Evolutionary conservation across 1,284 basidiomycete species (phyloP).

Genomic region (Rhodotorula sp.): DNA sequence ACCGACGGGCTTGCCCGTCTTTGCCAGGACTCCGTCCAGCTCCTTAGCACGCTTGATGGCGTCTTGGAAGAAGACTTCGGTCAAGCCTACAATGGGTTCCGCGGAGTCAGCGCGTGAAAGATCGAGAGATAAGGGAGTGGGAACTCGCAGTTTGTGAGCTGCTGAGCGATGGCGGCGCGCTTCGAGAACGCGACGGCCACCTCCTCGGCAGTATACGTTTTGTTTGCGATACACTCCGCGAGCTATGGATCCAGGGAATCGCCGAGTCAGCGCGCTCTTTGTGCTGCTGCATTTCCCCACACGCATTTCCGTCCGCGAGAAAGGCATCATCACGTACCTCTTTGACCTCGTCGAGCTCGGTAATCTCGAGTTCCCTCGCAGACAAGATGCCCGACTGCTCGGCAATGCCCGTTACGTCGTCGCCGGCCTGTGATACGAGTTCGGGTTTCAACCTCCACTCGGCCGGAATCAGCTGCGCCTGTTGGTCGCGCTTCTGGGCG

Average conservation of each 20-base stretch:
- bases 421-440: not conserved
- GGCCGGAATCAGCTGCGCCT: slow-evolving; percentile 5
- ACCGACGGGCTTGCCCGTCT: slow-evolving; percentile 51
- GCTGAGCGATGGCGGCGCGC: slow-evolving; percentile 48
- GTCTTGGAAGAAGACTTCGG: slow-evolving; percentile 48
- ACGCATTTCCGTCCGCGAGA: not conserved
- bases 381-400: slow-evolving; percentile 3
- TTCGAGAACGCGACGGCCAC: slow-evolving; percentile 47
- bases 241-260: slow-evolving; percentile 35
- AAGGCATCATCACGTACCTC: slow-evolving; percentile 2
- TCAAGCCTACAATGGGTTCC: not conserved
- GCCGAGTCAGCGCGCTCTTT: not conserved
- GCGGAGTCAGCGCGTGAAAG: slow-evolving; percentile 34
- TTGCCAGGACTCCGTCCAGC: slow-evolving; percentile 59
- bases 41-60: slow-evolving; percentile 60
- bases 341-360: slow-evolving; percentile 29
- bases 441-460: not conserved
- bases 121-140: not conserved
- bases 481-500: not conserved
- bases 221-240: slow-evolving; percentile 43
- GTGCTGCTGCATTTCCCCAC: not conserved
- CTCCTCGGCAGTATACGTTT: slow-evolving; percentile 44
- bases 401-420: slow-evolving; percentile 6
- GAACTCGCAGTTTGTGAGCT: slow-evolving; percentile 38
- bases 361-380: slow-evolving; percentile 19